Conservation (phyloP, 305 asterid genomes). For the Lippia alba region DNA sequence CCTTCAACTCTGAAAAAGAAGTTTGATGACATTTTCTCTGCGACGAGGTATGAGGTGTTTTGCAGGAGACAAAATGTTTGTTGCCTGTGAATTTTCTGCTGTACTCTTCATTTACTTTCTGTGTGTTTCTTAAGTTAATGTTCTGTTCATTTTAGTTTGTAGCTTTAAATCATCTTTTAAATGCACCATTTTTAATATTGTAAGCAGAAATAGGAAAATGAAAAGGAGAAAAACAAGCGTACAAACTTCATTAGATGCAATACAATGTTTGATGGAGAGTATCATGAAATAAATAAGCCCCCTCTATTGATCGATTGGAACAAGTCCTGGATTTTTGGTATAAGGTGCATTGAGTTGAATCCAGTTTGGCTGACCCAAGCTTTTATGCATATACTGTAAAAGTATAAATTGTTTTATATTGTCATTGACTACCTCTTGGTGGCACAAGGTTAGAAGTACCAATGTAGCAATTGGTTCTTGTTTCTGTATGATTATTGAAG, state of each 20-base stretch:
- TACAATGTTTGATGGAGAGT: neutral
- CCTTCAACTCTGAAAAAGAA: slow-evolving; percentile 89
- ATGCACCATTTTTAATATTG: slow-evolving; percentile 19
- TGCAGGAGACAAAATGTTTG: slow-evolving; percentile 9
- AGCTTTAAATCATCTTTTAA: slow-evolving; percentile 2
- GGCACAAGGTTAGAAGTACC: slow-evolving; percentile 8
- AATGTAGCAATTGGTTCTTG: neutral
- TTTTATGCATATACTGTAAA: neutral
- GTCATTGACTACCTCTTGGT: slow-evolving; percentile 11
- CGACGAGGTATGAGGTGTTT: slow-evolving; percentile 73
- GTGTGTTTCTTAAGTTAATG: neutral
- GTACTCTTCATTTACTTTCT: slow-evolving; percentile 1
- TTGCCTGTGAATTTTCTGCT: slow-evolving; percentile 14
- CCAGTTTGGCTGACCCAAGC: neutral
- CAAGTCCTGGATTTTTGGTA: neutral
- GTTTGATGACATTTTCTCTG: slow-evolving; percentile 96
- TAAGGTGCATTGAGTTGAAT: neutral
- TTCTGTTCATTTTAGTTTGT: neutral
- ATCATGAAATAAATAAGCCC: neutral
- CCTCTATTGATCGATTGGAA: neutral
- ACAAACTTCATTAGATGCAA: neutral
- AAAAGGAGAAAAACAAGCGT: neutral
- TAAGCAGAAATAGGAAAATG: neutral
- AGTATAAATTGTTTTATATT: neutral
- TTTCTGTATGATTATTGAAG: neutral